Percentiles rank a stretch among this genome's conserved stretches.
Conservation (phyloP, 352 stramenopile species). For the Pythium dissimile region DNA sequence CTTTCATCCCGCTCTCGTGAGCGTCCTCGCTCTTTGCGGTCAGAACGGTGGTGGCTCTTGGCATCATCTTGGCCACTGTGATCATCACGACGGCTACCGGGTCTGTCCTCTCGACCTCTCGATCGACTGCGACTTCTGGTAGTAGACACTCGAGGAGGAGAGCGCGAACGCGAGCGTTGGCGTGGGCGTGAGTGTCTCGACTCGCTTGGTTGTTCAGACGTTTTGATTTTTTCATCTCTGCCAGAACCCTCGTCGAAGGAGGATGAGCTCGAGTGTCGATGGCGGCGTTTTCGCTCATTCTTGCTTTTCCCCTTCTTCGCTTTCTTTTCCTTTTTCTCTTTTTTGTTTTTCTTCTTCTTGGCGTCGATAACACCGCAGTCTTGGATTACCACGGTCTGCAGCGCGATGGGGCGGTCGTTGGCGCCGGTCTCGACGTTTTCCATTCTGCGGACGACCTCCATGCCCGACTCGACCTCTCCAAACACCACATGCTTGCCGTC, state of each 20-base stretch:
- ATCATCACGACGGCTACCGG: neutral
- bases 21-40: neutral
- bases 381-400: constrained; percentile 89
- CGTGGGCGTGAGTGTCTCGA: constrained; percentile 6
- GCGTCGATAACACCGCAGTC: constrained; percentile 89
- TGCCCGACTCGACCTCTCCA: constrained; percentile 88
- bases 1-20: neutral
- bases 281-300: constrained; percentile 13
- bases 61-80: neutral
- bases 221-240: too few relatives aligned
- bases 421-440: constrained; percentile 84
- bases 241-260: constrained; percentile 13
- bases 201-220: too few relatives aligned
- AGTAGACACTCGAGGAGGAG: neutral
- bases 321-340: constrained; percentile 27
- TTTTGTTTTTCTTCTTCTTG: constrained; percentile 20
- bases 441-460: constrained; percentile 85
- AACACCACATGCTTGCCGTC: constrained; percentile 99
- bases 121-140: constrained; percentile 1
- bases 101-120: neutral
- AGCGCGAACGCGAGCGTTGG: neutral
- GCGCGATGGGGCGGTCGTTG: constrained; percentile 76
- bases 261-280: constrained; percentile 10
- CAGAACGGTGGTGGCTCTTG: neutral
- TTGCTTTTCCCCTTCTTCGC: constrained; percentile 26